phyloP scores from a whole-genome alignment of 202 grass and related monocot species.

The Hordeum pubiflorum region DNA sequence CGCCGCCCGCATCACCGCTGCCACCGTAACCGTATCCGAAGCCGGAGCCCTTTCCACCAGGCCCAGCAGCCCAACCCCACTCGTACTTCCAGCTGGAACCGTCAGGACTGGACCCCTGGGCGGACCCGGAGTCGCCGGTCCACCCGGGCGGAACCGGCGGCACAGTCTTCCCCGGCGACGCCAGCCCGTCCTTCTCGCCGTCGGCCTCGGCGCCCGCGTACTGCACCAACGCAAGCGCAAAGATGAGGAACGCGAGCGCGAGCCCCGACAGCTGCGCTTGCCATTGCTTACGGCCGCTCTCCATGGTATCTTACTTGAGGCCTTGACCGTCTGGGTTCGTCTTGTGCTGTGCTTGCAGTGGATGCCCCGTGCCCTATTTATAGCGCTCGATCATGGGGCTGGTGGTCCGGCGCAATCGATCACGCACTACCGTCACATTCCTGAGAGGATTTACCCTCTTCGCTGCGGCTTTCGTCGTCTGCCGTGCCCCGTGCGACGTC shows the following conservation, averaged over 20 bases:
- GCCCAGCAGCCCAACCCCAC: slow-evolving; percentile 42
- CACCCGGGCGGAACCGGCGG: slow-evolving; percentile 22
- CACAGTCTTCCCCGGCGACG: background rate
- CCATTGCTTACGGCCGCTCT: background rate
- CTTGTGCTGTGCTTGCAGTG: background rate
- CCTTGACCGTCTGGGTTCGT: background rate
- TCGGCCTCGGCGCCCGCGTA: background rate
- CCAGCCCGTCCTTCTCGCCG: background rate
- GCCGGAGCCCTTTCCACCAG: slow-evolving; percentile 40
- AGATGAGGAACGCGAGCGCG: slow-evolving; percentile 12
- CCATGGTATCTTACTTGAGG: slow-evolving; percentile 10
- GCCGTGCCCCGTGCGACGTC: background rate
- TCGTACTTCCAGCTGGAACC: slow-evolving; percentile 36
- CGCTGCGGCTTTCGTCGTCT: background rate
- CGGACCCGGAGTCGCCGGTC: slow-evolving; percentile 44
- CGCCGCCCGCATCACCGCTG: background rate
- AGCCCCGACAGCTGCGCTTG: background rate
- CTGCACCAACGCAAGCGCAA: slow-evolving; percentile 3
- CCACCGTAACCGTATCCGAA: slow-evolving; percentile 36
- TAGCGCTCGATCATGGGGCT: slow-evolving; percentile 4
- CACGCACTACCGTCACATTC: slow-evolving; percentile 30
- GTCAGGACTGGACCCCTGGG: slow-evolving; percentile 35
- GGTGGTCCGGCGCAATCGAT: background rate
- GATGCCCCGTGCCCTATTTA: slow-evolving; percentile 12
- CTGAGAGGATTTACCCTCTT: background rate